Evolutionary conservation across 441 rosid species (phyloP).

Genomic region (Arabidopsis lyrata): DNA sequence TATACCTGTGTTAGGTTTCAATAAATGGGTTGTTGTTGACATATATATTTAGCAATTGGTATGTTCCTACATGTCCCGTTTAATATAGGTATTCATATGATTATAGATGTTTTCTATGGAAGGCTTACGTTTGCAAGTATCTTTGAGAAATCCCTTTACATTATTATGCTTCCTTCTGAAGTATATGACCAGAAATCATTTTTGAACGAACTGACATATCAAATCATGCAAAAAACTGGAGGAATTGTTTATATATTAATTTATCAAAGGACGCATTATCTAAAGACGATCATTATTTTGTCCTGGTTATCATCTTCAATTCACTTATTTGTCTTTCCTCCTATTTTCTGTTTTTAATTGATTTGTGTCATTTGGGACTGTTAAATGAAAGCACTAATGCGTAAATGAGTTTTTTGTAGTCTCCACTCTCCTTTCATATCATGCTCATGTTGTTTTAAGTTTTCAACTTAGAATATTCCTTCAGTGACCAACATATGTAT

Average conservation of each 20-base stretch:
- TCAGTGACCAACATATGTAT: slow-evolving; percentile 21
- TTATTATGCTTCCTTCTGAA: not conserved
- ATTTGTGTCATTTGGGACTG: not conserved
- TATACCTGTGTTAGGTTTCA: not conserved
- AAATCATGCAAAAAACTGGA: not conserved
- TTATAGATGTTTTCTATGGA: slow-evolving; percentile 5
- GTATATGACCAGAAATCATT: slow-evolving; percentile 4
- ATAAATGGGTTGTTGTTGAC: slow-evolving; percentile 2
- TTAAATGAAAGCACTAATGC: not conserved
- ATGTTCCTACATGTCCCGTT: not conserved
- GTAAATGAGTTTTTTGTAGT: slow-evolving; percentile 5
- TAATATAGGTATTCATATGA: not conserved
- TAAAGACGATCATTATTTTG: not conserved
- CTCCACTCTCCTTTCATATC: not conserved
- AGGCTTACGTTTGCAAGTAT: slow-evolving; percentile 1
- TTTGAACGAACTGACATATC: slow-evolving; percentile 6
- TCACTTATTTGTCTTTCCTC: slow-evolving; percentile 24
- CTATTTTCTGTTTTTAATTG: not conserved
- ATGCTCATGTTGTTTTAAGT: not conserved
- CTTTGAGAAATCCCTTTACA: slow-evolving; percentile 14
- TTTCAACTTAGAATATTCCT: slow-evolving; percentile 6
- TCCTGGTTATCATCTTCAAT: slow-evolving; percentile 9
- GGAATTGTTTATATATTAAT: too few species aligned
- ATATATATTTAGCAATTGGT: not conserved
- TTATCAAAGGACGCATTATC: not conserved